Evolutionary conservation across 257 asterid species (phyloP).

Genomic region (Misopates orontium): DNA sequence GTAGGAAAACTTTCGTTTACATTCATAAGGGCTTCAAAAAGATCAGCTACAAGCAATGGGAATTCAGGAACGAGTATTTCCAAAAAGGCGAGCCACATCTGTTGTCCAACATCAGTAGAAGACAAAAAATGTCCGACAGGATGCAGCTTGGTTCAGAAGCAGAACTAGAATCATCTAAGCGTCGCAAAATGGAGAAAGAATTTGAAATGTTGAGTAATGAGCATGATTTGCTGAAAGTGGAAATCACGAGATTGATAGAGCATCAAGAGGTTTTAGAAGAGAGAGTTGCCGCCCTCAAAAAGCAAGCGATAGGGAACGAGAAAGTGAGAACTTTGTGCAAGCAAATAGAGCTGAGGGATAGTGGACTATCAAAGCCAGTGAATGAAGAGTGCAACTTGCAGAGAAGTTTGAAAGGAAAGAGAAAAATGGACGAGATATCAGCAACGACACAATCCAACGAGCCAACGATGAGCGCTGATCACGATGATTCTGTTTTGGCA

Average conservation of each 20-base stretch:
- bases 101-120: slow-evolving; percentile 48
- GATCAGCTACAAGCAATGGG: slow-evolving; percentile 50
- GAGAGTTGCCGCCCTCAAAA: slow-evolving; percentile 27
- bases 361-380: not conserved
- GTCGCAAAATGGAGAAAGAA: slow-evolving; percentile 26
- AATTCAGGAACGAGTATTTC: slow-evolving; percentile 49
- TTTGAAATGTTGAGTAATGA: slow-evolving; percentile 29
- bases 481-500: not conserved
- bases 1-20: not conserved
- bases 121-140: slow-evolving; percentile 8
- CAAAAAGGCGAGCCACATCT: slow-evolving; percentile 44
- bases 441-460: not conserved
- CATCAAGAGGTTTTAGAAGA: slow-evolving; percentile 29
- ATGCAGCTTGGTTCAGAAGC: not conserved
- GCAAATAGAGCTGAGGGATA: not conserved
- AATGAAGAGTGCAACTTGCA: not conserved
- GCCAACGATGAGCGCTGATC: not conserved
- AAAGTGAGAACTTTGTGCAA: slow-evolving; percentile 17
- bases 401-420: slow-evolving; percentile 11
- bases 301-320: slow-evolving; percentile 11
- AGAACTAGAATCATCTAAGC: slow-evolving; percentile 5
- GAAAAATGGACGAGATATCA: slow-evolving; percentile 22
- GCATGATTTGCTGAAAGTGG: slow-evolving; percentile 27
- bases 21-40: slow-evolving; percentile 49
- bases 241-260: slow-evolving; percentile 32